phyloP scores from a whole-genome alignment of 1,284 basidiomycete species.

The Wolfiporia cocos region DNA sequence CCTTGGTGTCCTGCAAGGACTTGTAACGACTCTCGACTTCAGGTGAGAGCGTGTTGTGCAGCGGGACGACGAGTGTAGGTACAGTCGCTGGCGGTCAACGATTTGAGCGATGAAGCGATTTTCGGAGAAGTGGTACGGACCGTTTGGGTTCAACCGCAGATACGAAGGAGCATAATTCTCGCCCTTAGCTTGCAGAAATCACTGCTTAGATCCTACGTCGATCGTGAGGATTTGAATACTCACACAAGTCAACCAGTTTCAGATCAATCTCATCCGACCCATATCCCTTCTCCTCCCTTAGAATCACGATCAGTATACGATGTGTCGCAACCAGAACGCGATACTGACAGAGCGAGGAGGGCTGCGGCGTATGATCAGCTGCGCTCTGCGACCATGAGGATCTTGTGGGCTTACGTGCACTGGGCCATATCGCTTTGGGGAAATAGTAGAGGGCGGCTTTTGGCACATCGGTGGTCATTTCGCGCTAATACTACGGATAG shows the following conservation, averaged over 20 bases:
- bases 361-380: slow-evolving; percentile 23
- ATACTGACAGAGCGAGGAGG: slow-evolving; percentile 42
- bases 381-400: slow-evolving; percentile 1
- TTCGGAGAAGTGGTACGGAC: slow-evolving; percentile 25
- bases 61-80: slow-evolving; percentile 79
- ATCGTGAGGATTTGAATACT: slow-evolving; percentile 17
- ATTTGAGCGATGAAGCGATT: neutral
- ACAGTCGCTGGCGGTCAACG: slow-evolving; percentile 62
- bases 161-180: slow-evolving; percentile 64
- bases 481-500: neutral
- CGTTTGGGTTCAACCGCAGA: slow-evolving; percentile 74
- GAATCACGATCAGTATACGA: no score
- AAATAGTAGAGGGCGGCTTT: slow-evolving; percentile 38
- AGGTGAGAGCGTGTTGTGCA: slow-evolving; percentile 62
- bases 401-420: slow-evolving; percentile 41
- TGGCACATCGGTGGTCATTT: slow-evolving; percentile 20
- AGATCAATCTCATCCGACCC: slow-evolving; percentile 60
- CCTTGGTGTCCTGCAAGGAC: slow-evolving; percentile 72
- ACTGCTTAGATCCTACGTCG: neutral
- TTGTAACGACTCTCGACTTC: slow-evolving; percentile 80
- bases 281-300: slow-evolving; percentile 70
- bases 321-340: no score
- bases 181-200: slow-evolving; percentile 43
- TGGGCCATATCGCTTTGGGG: slow-evolving; percentile 52
- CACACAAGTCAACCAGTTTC: slow-evolving; percentile 58